phyloP scores from a whole-genome alignment of 257 asterid species.

The Jacaranda copaia region DNA sequence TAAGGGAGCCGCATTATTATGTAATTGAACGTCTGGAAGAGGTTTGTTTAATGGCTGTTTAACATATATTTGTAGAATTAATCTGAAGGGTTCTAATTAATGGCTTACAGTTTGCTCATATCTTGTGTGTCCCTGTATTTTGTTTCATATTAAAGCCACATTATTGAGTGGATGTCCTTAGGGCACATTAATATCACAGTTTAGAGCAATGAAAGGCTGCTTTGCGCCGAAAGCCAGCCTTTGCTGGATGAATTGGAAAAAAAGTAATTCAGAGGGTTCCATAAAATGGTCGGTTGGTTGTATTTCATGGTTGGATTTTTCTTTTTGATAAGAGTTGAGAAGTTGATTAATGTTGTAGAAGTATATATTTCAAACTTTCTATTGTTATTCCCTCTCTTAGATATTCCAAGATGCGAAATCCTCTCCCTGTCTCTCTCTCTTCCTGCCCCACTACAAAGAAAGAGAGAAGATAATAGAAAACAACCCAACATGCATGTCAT shows the following conservation, averaged over 20 bases:
- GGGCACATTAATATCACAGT: not conserved
- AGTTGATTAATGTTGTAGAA: not conserved
- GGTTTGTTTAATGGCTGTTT: constrained; percentile 39
- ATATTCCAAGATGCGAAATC: not conserved
- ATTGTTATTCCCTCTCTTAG: not conserved
- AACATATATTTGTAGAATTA: not conserved
- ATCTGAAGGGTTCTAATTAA: not conserved
- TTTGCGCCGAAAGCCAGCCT: not conserved
- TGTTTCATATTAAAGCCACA: not conserved
- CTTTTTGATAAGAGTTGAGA: not conserved
- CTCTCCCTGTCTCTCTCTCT: not conserved
- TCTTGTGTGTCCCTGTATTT: not conserved
- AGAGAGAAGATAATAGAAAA: not conserved
- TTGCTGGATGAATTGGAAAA: not conserved
- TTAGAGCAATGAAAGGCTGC: not conserved
- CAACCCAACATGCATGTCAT: not conserved
- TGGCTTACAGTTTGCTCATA: not conserved
- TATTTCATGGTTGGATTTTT: not conserved
- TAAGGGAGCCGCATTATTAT: constrained; percentile 71
- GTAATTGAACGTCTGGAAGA: constrained; percentile 75
- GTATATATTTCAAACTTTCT: not conserved
- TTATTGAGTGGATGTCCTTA: not conserved
- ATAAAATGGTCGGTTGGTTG: not conserved
- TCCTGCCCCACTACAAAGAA: not conserved
- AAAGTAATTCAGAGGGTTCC: not conserved